phyloP scores from a whole-genome alignment of 2,329 filamentous ascomycete genomes.

The Didymella sp. region DNA sequence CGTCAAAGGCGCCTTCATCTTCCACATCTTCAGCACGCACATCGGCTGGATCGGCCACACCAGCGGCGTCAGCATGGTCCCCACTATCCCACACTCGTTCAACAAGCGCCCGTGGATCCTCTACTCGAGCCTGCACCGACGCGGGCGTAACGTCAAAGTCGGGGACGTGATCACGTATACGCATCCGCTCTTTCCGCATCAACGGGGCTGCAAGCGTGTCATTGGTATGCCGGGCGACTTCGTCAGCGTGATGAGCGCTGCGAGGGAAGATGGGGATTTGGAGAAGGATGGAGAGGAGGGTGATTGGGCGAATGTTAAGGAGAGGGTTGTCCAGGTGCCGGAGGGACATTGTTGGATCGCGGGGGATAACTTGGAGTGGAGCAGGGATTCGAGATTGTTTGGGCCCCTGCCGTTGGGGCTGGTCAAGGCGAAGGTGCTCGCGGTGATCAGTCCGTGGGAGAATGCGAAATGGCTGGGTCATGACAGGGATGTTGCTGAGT shows the following conservation, averaged over 20 bases:
- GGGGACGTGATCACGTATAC: slow-evolving; percentile 84
- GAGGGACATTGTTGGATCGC: slow-evolving; percentile 90
- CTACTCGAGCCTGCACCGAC: slow-evolving; percentile 38
- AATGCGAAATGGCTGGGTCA: slow-evolving; percentile 38
- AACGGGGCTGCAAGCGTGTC: slow-evolving; percentile 78
- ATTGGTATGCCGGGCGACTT: slow-evolving; percentile 68
- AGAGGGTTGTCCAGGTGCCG: slow-evolving; percentile 76
- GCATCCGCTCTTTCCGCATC: slow-evolving; percentile 68
- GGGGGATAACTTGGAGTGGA: slow-evolving; percentile 86
- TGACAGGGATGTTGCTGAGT: slow-evolving; percentile 23
- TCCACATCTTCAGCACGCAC: slow-evolving; percentile 58
- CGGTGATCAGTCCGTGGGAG: slow-evolving; percentile 34
- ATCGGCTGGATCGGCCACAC: slow-evolving; percentile 66
- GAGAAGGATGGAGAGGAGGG: slow-evolving; percentile 31
- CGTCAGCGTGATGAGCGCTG: slow-evolving; percentile 70
- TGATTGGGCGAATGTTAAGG: slow-evolving; percentile 38
- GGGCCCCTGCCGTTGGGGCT: slow-evolving; percentile 86
- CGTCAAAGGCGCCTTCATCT: slow-evolving; percentile 27
- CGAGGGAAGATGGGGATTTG: slow-evolving; percentile 36
- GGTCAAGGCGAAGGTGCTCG: slow-evolving; percentile 81
- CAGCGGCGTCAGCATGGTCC: slow-evolving; percentile 85
- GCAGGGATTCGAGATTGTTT: slow-evolving; percentile 84
- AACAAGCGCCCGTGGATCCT: slow-evolving; percentile 29
- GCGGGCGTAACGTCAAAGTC: slow-evolving; percentile 71
- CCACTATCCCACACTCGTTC: slow-evolving; percentile 66